These are phyloP conservation scores for Thermothielavioides terrestris DNA, from an alignment of 495 filamentous ascomycete species.

Conservation along the genomic window DNA sequence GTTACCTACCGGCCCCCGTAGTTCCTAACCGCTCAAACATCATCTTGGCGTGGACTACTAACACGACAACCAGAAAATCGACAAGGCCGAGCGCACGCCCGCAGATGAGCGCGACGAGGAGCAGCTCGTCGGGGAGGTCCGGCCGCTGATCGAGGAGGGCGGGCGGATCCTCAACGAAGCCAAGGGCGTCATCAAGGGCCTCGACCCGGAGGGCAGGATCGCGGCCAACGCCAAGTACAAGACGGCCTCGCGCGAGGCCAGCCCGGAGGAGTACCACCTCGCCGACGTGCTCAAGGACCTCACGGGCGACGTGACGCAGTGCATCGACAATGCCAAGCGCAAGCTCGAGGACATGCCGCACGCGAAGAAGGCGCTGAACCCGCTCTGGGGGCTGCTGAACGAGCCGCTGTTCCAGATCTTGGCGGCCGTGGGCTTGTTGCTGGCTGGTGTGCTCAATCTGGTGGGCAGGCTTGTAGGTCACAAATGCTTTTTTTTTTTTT, in stretches of 20 bases:
- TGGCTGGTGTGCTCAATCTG: conserved; percentile 73
- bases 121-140: conserved; percentile 72
- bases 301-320: conserved; percentile 52
- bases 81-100: conserved; percentile 71
- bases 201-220: conserved; percentile 83
- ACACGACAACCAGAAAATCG: conserved; percentile 50
- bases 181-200: conserved; percentile 80
- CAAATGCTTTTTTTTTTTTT: neutral
- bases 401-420: conserved; percentile 91
- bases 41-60: too few species aligned
- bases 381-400: conserved; percentile 72
- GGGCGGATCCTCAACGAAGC: conserved; percentile 74
- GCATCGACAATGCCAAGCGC: conserved; percentile 80
- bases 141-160: conserved; percentile 79
- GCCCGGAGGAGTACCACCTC: conserved; percentile 76
- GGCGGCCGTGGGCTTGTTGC: conserved; percentile 75
- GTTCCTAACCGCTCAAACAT: too few species aligned
- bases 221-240: conserved; percentile 79
- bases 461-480: conserved; percentile 56
- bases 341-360: conserved; percentile 86
- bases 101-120: conserved; percentile 91
- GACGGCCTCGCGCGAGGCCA: conserved; percentile 70
- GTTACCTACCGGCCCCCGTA: too few species aligned
- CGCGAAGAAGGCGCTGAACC: conserved; percentile 88
- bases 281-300: conserved; percentile 76